These are phyloP conservation scores for Lathyrus aphaca DNA, from an alignment of 306 rosid species.

Conservation along the genomic window DNA sequence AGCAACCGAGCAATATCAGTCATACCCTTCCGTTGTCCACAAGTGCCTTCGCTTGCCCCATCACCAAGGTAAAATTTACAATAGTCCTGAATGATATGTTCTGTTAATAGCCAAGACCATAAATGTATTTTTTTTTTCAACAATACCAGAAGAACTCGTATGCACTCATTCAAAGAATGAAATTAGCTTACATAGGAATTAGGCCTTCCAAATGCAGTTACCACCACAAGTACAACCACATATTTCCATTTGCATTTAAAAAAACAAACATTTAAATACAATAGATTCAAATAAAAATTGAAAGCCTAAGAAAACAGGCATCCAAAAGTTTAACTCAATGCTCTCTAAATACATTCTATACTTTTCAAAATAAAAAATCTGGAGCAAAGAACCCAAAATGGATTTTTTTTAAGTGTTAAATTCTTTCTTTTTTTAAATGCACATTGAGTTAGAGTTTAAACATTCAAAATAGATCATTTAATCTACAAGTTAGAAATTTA, in stretches of 20 bases:
- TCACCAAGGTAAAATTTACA: slow-evolving; percentile 83
- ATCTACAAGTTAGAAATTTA: no score
- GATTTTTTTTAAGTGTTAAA: no score
- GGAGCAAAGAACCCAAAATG: not conserved
- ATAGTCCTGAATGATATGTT: slow-evolving; percentile 56
- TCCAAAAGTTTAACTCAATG: not conserved
- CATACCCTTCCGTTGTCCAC: slow-evolving; percentile 72
- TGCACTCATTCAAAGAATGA: not conserved
- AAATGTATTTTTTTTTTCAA: slow-evolving; percentile 26
- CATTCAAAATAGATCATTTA: no score
- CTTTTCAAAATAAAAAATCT: not conserved
- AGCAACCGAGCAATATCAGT: slow-evolving; percentile 69
- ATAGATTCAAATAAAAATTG: slow-evolving; percentile 18
- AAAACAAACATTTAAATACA: not conserved
- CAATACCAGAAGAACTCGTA: slow-evolving; percentile 14
- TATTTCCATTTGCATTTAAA: slow-evolving; percentile 11
- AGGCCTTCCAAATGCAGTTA: not conserved
- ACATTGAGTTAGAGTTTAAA: not conserved
- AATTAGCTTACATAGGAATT: slow-evolving; percentile 22
- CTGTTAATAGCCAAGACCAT: slow-evolving; percentile 26
- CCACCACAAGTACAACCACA: slow-evolving; percentile 19
- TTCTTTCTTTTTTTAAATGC: not conserved
- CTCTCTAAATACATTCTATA: not conserved
- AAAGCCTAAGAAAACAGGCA: not conserved
- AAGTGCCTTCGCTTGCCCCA: slow-evolving; percentile 67